Evolutionary conservation across 371 early-diverging fungal genomes (phyloP), one percentile per base, ranked within the genome.

Genomic region (Mortierella sp.): DNA sequence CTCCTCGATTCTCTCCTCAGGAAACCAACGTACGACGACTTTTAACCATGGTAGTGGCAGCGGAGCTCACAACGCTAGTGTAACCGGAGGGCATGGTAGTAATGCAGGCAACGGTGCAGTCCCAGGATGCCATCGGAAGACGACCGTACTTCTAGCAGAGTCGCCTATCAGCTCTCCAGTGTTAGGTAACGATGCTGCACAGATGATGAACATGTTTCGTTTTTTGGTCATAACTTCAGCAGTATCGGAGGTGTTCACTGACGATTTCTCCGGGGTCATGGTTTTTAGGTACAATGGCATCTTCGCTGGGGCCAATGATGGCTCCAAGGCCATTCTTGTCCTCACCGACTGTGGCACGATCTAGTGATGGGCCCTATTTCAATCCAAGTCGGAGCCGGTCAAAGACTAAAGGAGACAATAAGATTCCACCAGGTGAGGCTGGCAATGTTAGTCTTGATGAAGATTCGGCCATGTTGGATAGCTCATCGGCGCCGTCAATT

Each of bases 91-190:
- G 3, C 50, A 60, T 14, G 56, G 65, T 11, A 46, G 16, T 37
- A 52, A 53, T 23, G 2, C 18, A 43, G 23, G 19, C 21, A 30
- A 45, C 1, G 46, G 6, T 4, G 52, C 44, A 18, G 26, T 46
- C 19, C 21, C 15, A 30, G 57, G 60, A 2, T 56, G 61, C 15
- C 47, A 30, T 37, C 65, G 28, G 62, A 72, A 57, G 19, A 67
- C 71, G 1, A 72, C 63, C 0, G 80, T 79, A 1, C 15, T 72
- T 9, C 23, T 74, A 55, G 50, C 72, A n/a, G 61, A 67, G 2
- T 76, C 72, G 0, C 79, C 70, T 18, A 53, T 81, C 21, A 55
- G 62, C 9, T 79, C 77, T 0, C 75, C 77, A 1, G 37, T 37
- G 9, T 37, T 37, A 9, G 37, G 37, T 37, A 37, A 37, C 9